These are phyloP conservation scores for Acacia crassicarpa DNA, from an alignment of 306 rosid genomes.

Conservation along the genomic window DNA sequence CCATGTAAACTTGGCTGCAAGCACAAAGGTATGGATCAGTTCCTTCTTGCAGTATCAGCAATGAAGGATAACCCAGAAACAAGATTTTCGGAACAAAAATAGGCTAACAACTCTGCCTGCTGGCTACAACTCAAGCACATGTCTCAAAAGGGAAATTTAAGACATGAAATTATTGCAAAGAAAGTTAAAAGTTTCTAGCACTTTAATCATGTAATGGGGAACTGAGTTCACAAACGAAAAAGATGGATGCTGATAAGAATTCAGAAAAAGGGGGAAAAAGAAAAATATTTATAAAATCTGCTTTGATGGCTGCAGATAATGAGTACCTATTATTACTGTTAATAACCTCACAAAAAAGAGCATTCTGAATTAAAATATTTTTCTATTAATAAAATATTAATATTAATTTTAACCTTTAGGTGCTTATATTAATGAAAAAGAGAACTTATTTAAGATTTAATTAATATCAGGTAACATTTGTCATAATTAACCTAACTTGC, in stretches of 20 bases:
- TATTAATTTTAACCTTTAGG: neutral
- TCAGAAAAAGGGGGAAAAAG: neutral
- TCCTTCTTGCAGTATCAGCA: conserved; percentile 9
- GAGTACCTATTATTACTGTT: neutral
- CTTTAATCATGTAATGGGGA: neutral
- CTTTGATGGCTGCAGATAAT: neutral
- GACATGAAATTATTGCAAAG: neutral
- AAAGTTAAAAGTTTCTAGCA: neutral
- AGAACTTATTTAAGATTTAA: neutral
- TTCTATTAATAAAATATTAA: neutral
- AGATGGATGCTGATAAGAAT: neutral
- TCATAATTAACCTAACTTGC: neutral
- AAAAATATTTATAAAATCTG: neutral
- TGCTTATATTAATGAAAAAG: neutral
- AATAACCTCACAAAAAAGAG: neutral
- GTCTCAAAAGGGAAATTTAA: neutral
- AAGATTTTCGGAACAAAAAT: neutral
- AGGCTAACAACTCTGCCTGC: conserved; percentile 1
- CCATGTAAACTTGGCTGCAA: conserved; percentile 76
- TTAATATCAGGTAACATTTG: neutral
- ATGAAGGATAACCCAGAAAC: conserved; percentile 15
- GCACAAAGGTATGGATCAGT: conserved; percentile 22
- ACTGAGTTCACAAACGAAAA: neutral
- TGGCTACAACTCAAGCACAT: conserved; percentile 7
- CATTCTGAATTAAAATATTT: neutral